Evolutionary conservation across 108 stramenopile species (phyloP).

Genomic region (Heterococcus sp.): DNA sequence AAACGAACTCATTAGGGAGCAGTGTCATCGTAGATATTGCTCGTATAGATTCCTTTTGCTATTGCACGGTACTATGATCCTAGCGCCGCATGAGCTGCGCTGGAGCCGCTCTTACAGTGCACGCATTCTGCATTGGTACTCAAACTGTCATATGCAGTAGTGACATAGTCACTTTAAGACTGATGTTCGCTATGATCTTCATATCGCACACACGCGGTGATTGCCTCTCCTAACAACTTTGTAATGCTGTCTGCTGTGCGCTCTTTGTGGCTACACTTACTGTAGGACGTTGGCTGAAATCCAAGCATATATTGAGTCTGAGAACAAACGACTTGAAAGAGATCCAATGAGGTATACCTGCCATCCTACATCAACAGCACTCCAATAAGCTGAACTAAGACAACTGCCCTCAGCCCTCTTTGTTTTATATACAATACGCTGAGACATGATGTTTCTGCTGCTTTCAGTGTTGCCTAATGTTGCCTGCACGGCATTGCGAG

Average conservation of each 20-base stretch:
- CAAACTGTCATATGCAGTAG: neutral
- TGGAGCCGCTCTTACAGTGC: no score
- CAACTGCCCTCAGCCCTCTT: no score
- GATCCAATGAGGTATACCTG: conserved; percentile 65
- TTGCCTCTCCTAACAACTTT: neutral
- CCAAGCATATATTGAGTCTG: conserved; percentile 81
- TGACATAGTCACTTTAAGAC: no score
- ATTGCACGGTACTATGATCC: neutral
- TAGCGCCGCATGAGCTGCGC: neutral
- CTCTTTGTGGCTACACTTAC: neutral
- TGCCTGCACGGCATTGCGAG: no score
- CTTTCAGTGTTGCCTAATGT: no score
- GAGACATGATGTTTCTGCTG: no score
- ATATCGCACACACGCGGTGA: neutral
- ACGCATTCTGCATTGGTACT: no score
- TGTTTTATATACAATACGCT: no score
- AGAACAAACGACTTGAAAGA: conserved; percentile 76
- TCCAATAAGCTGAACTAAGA: neutral
- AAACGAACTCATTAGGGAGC: neutral
- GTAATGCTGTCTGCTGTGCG: no score
- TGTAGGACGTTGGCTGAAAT: conserved; percentile 33
- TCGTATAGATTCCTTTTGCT: neutral
- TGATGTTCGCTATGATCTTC: neutral
- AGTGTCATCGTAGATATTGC: neutral
- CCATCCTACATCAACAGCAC: neutral